Evolutionary conservation across 1,284 basidiomycete genomes (phyloP), one percentile per base, ranked within the genome.

Genomic region (Pascua sp.): DNA sequence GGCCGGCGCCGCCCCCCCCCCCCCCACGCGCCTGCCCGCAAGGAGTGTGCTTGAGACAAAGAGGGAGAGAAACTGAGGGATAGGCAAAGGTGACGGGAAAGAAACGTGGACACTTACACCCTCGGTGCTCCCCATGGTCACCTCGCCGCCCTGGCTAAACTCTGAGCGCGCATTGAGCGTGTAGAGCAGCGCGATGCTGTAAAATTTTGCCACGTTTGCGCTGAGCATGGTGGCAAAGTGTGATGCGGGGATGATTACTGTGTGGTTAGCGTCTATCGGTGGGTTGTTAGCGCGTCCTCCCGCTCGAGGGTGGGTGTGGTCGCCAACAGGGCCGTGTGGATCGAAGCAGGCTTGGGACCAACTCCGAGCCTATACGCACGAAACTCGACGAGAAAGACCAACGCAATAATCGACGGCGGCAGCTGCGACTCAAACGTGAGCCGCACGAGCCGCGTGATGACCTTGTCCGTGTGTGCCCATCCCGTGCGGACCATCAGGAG

Each of bases 381-480:
- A 54, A 63, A 68, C 40, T 60, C 60, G 39, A 60, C 44, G 51
- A 66, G 56, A 51, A 66, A 69, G 11, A 47, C 56, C 47, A 63
- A 46, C 15, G 65, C 42, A 13, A 66, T 42, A 50, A 67, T 16
- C 11, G 61, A 59, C 11, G 66, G 64, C 8, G 66, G 66, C 12
- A 65, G 44, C 54, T 69, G 67, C 11, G 64, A 59, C 47, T 69
- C 67, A 42, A 67, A 50, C 11, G 66, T 69, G 52, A 69, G 59
- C 37, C 67, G 57, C 48, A 66, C 59, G 10, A 69, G 58, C 13
- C 59, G 53, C 42, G 45, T 32, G 53, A 69, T 62, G 42, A 61
- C 47, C 48, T 55, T 56, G 54, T 70, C 68, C 38, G 62, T 70
- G 47, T 66, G 63, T 3, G 56, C 49, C 68, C 68, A 70, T n/a